Evolutionary conservation across 208 protist species (phyloP).

Genomic region (Trypanosoma avium): DNA sequence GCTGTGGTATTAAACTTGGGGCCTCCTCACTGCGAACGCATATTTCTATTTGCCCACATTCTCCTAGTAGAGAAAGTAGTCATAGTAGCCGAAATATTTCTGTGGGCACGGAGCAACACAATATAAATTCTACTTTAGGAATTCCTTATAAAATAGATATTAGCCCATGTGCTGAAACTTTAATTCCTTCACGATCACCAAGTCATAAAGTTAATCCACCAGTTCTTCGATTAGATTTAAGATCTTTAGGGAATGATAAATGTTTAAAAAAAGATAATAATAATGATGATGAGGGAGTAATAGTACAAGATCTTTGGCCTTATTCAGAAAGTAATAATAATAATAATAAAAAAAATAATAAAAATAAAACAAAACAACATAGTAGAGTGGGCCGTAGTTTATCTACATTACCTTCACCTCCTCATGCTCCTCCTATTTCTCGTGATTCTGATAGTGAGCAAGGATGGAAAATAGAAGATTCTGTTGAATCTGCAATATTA

Average conservation of each 20-base stretch:
- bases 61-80: not conserved
- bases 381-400: not conserved
- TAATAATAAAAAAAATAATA: not conserved
- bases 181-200: constrained; percentile 5
- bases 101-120: not conserved
- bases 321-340: not conserved
- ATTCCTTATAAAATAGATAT: not conserved
- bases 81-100: not conserved
- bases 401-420: constrained; percentile 2
- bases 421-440: not conserved
- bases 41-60: constrained; percentile 27
- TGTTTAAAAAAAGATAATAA: not conserved
- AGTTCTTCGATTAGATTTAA: constrained; percentile 12
- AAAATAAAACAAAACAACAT: not conserved
- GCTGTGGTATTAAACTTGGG: constrained; percentile 40
- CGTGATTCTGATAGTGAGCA: not conserved
- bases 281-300: not conserved
- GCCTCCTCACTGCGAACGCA: constrained; percentile 38
- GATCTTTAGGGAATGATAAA: not conserved
- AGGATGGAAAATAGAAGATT: not conserved
- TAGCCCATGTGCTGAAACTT: not conserved
- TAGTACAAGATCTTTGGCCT: not conserved
- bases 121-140: not conserved
- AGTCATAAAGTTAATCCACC: not conserved
- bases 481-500: not conserved